Evolutionary conservation across 208 protist genomes (phyloP), one percentile per base, ranked within the genome.

Genomic region (Naegleria fowleri): DNA sequence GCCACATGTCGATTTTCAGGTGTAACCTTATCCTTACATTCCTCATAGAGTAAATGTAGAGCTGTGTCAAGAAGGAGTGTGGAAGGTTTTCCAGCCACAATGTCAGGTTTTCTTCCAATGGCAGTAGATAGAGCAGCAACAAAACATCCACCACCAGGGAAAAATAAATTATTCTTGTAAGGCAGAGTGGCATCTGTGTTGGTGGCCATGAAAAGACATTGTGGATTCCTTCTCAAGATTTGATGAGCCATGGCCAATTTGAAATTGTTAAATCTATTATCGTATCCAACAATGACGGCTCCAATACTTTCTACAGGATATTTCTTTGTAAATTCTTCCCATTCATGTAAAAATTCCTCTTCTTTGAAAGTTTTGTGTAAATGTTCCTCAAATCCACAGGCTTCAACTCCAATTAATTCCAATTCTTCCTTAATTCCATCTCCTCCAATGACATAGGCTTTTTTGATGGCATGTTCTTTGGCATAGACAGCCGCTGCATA

Each of bases 401-500:
- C 25, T 11, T 58, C 85, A 58, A 88, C 43, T 58, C 85, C 85
- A 51, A 58, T 39, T 58, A 39, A 25, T 29, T 33, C 7, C 25
- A 88, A 58, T 58, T 88, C 85, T 58, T 88, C 85, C 29, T 29
- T 58, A 36, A 88, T 88, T 39, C 85, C 85, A 22, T 88, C 85
- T 19, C 43, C 29, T 33, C 85, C 85, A 88, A 88, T 88, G 9
- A 88, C 85, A 38, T 58, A 88, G 13, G 40, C 85, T 58, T 33
- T 88, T 36, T 29, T 7, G 9, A 79, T 79, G 7, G 6, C 29
- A 33, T 79, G 67, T 79, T 36, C 29, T 38, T 88, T 88, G 25
- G 22, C 40, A 29, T 58, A 58, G 9, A 48, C 43, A 58, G n/a
- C 22, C 36, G 19, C 85, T 88, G 39, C 29, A 39, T 85, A 43